Evolutionary conservation across 345 rosid species (phyloP).

Genomic region (Corchorus olitorius): DNA sequence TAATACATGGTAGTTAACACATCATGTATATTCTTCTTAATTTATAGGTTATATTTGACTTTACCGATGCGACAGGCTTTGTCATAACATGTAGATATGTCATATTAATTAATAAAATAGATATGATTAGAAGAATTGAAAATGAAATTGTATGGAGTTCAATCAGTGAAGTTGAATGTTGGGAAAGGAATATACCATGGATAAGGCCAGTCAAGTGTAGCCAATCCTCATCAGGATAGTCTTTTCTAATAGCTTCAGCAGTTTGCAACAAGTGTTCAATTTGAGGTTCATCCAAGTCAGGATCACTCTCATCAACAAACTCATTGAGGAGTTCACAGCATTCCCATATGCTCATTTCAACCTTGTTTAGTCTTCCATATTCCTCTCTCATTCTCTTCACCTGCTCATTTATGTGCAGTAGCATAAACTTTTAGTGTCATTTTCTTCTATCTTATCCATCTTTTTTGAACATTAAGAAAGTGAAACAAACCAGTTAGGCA

Average conservation of each 20-base stretch:
- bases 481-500: not conserved
- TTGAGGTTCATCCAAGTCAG: constrained; percentile 68
- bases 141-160: not conserved
- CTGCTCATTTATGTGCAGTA: not conserved
- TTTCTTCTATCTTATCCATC: not conserved
- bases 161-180: not conserved
- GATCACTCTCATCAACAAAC: constrained; percentile 66
- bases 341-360: constrained; percentile 62
- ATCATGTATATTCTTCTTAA: not conserved
- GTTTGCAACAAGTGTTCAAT: constrained; percentile 65
- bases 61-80: no score
- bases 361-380: constrained; percentile 35
- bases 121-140: not conserved
- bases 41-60: not conserved
- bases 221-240: constrained; percentile 65
- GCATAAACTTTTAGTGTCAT: not conserved
- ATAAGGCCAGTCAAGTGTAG: constrained; percentile 64
- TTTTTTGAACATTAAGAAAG: not conserved
- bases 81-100: not conserved
- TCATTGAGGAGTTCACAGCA: constrained; percentile 64
- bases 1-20: no score
- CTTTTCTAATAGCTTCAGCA: constrained; percentile 71
- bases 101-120: not conserved
- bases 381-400: constrained; percentile 39
- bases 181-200: constrained; percentile 39